These are phyloP conservation scores for Cystobasidium tubakii DNA, from an alignment of 768 basidiomycete species.

Conservation along the genomic window DNA sequence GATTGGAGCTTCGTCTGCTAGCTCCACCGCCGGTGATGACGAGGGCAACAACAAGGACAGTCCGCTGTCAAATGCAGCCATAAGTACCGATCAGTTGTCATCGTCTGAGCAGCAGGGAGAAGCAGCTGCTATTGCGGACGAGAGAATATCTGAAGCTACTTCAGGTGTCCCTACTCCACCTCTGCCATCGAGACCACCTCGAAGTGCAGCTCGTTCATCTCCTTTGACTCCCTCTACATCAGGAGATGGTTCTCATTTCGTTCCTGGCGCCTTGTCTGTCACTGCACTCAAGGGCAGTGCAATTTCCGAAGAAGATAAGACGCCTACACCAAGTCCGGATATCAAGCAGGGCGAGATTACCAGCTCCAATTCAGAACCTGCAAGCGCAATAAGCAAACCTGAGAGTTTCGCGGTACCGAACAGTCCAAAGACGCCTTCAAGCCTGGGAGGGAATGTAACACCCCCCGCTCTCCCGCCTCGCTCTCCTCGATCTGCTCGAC, in stretches of 20 bases:
- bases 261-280: neutral
- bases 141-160: neutral
- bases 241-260: neutral
- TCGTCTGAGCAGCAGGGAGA: neutral
- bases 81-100: neutral
- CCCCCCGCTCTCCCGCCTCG: neutral
- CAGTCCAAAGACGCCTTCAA: neutral
- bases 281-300: neutral
- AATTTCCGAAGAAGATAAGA: neutral
- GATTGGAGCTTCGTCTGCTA: neutral
- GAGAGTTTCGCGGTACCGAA: neutral
- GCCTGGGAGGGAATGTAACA: neutral
- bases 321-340: neutral
- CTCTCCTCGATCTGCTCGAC: neutral
- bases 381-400: neutral
- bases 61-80: neutral
- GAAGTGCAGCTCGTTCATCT: conserved; percentile 12
- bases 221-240: conserved; percentile 8
- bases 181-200: conserved; percentile 6
- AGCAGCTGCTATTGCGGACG: neutral
- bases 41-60: neutral
- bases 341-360: neutral
- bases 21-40: neutral
- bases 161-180: neutral
- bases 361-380: neutral